A percentile compares a stretch with the other conserved stretches of the same genome.
phyloP scores from a whole-genome alignment of 2,329 filamentous ascomycete genomes.

The Didymellaceae sp. region DNA sequence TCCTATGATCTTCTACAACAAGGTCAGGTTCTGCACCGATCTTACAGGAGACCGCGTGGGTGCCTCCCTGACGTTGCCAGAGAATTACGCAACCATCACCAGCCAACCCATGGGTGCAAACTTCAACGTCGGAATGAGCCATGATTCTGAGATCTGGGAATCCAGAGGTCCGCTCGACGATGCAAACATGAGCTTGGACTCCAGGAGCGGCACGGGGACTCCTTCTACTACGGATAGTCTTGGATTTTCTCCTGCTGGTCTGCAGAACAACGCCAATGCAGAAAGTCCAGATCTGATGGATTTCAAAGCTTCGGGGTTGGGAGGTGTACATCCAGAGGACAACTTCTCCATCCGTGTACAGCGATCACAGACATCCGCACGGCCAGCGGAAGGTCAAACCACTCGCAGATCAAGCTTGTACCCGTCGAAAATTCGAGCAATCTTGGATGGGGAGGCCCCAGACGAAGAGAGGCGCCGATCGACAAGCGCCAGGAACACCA shows the following conservation, averaged over 20 bases:
- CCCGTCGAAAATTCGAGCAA: slow-evolving; percentile 42
- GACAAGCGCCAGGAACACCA: slow-evolving; percentile 26
- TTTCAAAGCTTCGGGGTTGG: slow-evolving; percentile 61
- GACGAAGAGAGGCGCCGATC: slow-evolving; percentile 5
- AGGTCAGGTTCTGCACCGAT: slow-evolving; percentile 81
- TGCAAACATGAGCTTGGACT: slow-evolving; percentile 29
- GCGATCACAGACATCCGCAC: slow-evolving; percentile 31
- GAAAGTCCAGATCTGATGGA: slow-evolving; percentile 42
- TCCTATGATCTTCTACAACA: slow-evolving; percentile 83
- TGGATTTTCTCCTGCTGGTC: slow-evolving; percentile 44
- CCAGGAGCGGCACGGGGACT: slow-evolving; percentile 40
- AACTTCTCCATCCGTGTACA: slow-evolving; percentile 62
- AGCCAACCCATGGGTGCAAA: slow-evolving; percentile 42
- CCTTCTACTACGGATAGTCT: slow-evolving; percentile 41
- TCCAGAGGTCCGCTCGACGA: slow-evolving; percentile 34
- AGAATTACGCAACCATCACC: slow-evolving; percentile 41
- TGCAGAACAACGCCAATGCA: slow-evolving; percentile 33
- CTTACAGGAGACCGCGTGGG: slow-evolving; percentile 67
- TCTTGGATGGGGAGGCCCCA: slow-evolving; percentile 32
- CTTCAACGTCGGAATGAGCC: neutral
- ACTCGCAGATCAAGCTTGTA: slow-evolving; percentile 27
- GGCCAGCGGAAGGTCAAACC: neutral
- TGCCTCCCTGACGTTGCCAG: slow-evolving; percentile 23
- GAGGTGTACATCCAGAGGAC: slow-evolving; percentile 65
- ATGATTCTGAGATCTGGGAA: slow-evolving; percentile 37